Percentiles rank a stretch among this genome's conserved stretches.
Evolutionary conservation across 2,329 filamentous ascomycete species (phyloP).

Genomic region (Phyllosticta citrichinensis): DNA sequence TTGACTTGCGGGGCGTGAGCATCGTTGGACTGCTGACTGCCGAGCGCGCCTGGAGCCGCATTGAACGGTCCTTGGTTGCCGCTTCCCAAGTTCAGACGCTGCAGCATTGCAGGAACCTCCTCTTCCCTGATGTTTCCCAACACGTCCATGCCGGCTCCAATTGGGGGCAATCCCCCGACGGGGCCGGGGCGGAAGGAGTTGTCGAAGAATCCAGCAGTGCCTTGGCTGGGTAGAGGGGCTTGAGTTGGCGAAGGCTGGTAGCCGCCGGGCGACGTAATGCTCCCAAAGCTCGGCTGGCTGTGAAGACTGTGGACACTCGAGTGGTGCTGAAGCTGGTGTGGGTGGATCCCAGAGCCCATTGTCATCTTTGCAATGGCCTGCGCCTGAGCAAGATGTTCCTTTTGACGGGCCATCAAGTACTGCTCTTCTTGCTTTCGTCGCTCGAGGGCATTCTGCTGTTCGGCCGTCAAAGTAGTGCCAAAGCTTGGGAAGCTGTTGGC

Average conservation of each 20-base stretch:
- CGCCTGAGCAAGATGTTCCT: constrained; percentile 83
- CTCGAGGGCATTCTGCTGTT: constrained; percentile 96
- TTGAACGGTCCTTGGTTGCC: constrained; percentile 38
- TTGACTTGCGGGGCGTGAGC: constrained; percentile 47
- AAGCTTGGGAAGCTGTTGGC: constrained; percentile 92
- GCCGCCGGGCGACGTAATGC: constrained; percentile 76
- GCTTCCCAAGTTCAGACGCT: constrained; percentile 53
- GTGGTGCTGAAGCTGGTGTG: constrained; percentile 74
- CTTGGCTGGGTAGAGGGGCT: constrained; percentile 37
- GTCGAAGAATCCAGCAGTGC: constrained; percentile 57
- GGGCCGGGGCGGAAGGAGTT: constrained; percentile 35
- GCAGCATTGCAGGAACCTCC: constrained; percentile 54
- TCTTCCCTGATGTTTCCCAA: constrained; percentile 52
- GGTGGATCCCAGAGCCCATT: constrained; percentile 34
- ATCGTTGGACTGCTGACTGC: constrained; percentile 37
- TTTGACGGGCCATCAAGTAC: constrained; percentile 89
- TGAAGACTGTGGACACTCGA: constrained; percentile 92
- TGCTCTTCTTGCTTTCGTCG: constrained; percentile 96
- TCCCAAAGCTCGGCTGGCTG: constrained; percentile 93
- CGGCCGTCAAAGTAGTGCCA: constrained; percentile 88
- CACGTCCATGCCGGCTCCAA: constrained; percentile 35
- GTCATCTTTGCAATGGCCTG: constrained; percentile 65
- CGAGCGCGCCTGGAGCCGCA: constrained; percentile 36
- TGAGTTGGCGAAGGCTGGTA: constrained; percentile 53
- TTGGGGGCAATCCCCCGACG: constrained; percentile 33